Evolutionary conservation across 139 green algal species (phyloP).

Genomic region (Chlamydomonas sp.): DNA sequence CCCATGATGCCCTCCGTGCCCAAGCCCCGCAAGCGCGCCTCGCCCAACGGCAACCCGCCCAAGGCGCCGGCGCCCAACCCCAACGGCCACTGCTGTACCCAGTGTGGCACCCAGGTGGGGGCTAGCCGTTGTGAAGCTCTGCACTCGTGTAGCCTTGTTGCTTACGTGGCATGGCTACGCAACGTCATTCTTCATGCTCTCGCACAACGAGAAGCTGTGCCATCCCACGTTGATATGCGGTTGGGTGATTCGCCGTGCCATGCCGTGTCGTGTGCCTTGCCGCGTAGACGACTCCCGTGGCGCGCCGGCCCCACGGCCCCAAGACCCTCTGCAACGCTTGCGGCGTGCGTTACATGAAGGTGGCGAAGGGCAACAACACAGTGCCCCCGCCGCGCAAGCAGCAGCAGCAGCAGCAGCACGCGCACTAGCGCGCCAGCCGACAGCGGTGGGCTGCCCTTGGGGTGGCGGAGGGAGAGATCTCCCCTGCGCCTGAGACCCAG

Average conservation of each 20-base stretch:
- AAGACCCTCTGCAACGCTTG: conserved; percentile 91
- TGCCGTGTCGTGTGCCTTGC: too few relatives aligned
- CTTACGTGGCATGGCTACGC: too few relatives aligned
- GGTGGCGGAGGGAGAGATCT: neutral
- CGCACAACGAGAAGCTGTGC: too few relatives aligned
- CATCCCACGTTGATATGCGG: too few relatives aligned
- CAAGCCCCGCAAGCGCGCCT: conserved; percentile 35
- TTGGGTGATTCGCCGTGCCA: too few relatives aligned
- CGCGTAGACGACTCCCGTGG: conserved; percentile 72
- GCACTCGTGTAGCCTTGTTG: too few relatives aligned
- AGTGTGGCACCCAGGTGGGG: conserved; percentile 58
- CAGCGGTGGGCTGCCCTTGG: neutral
- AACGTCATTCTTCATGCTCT: too few relatives aligned
- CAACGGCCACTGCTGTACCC: conserved; percentile 57
- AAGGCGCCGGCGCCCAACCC: conserved; percentile 48
- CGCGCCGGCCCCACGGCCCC: conserved; percentile 76
- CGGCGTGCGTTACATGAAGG: conserved; percentile 78
- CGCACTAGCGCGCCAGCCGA: neutral
- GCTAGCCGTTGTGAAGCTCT: neutral
- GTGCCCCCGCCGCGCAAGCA: neutral
- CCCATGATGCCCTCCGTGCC: neutral
- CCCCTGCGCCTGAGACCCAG: too few relatives aligned
- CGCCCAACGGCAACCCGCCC: conserved; percentile 37
- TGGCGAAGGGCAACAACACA: conserved; percentile 59
- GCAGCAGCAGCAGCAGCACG: conserved; percentile 22